A percentile compares a stretch with the other conserved stretches of the same genome.
phyloP scores from a whole-genome alignment of 108 stramenopile genomes.

The Chaetoceros tenuissimus region DNA sequence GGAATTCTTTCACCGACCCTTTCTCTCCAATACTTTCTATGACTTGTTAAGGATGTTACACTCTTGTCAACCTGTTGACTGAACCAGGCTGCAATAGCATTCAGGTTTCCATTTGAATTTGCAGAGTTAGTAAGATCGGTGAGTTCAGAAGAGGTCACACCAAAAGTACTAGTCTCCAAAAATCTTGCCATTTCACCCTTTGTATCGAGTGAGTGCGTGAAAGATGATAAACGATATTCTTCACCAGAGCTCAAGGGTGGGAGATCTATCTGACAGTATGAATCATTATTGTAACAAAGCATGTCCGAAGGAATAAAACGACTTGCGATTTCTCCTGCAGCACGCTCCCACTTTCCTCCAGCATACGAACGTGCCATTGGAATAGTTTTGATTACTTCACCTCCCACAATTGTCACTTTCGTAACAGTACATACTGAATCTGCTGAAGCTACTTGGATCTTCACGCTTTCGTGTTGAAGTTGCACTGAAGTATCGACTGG shows the following conservation, averaged over 20 bases:
- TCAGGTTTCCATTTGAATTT: not conserved
- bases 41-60: slow-evolving; percentile 15
- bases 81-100: slow-evolving; percentile 8
- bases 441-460: not conserved
- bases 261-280: not conserved
- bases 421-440: not conserved
- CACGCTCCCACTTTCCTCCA: slow-evolving; percentile 49
- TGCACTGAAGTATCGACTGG: not conserved
- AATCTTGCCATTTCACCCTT: slow-evolving; percentile 16
- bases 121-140: slow-evolving; percentile 5
- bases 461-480: not conserved
- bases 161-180: slow-evolving; percentile 53
- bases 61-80: slow-evolving; percentile 10
- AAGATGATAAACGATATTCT: not conserved
- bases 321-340: slow-evolving; percentile 25
- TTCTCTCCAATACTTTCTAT: slow-evolving; percentile 35
- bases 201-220: not conserved
- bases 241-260: not conserved
- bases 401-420: not conserved
- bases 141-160: slow-evolving; percentile 27
- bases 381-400: slow-evolving; percentile 5
- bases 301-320: not conserved
- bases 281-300: not conserved
- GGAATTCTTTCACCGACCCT: slow-evolving; percentile 9
- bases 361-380: slow-evolving; percentile 60